Evolutionary conservation across 2,329 filamentous ascomycete genomes (phyloP).

Genomic region (Knoxdaviesia proteae): DNA sequence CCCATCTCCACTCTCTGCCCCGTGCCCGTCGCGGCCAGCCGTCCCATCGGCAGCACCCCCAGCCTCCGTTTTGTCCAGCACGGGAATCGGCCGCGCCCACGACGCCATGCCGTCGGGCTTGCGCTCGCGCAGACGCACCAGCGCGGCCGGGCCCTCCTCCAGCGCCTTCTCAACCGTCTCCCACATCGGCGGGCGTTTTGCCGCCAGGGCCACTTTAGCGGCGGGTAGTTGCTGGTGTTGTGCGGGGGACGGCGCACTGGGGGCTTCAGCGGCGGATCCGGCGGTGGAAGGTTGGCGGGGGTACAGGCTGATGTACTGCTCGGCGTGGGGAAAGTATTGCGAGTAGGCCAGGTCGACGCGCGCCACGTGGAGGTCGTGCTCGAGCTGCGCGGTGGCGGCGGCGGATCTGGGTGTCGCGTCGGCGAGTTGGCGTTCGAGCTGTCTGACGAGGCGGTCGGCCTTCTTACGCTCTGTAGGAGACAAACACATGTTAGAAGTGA

Average conservation of each 20-base stretch:
- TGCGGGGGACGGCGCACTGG: no score
- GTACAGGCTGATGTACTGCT: slow-evolving; percentile 48
- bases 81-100: slow-evolving; percentile 1
- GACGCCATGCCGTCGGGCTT: slow-evolving; percentile 10
- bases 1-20: slow-evolving; percentile 20
- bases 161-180: slow-evolving; percentile 42
- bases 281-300: slow-evolving; percentile 18
- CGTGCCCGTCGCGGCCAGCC: slow-evolving; percentile 10
- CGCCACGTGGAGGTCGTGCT: slow-evolving; percentile 40
- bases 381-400: slow-evolving; percentile 28
- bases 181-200: slow-evolving; percentile 43
- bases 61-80: slow-evolving; percentile 10
- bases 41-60: slow-evolving; percentile 15
- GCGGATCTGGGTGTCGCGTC: slow-evolving; percentile 10
- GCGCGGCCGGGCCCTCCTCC: slow-evolving; percentile 26
- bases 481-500: slow-evolving; percentile 1
- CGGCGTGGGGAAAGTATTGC: slow-evolving; percentile 47
- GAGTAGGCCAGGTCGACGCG: slow-evolving; percentile 62
- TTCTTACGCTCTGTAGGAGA: slow-evolving; percentile 44
- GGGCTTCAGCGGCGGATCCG: slow-evolving; percentile 4
- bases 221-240: slow-evolving; percentile 9
- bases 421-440: slow-evolving; percentile 36
- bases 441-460: slow-evolving; percentile 44
- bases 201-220: slow-evolving; percentile 21
- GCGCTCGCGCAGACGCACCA: slow-evolving; percentile 36